Base-by-base conservation (phyloP, 2,329 filamentous ascomycete species). In the Pseudopithomyces chartarum region DNA sequence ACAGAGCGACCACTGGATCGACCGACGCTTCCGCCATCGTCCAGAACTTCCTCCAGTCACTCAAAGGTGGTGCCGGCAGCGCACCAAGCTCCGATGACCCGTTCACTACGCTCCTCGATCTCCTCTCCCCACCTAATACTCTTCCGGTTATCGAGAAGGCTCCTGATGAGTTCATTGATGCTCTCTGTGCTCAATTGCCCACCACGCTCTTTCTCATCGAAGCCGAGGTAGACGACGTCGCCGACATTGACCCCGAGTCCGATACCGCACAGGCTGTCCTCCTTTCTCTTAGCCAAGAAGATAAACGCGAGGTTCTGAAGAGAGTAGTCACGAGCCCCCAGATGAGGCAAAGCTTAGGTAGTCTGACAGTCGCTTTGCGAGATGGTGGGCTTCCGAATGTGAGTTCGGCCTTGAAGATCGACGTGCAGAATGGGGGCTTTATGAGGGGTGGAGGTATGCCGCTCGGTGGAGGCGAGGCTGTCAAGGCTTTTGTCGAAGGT, bases 381-480 rank as follows among this genome's bases (percentile, higher is more conserved):
- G 94, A 98, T 66, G 95, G 95, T 12, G 95, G 94, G 0, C 78
- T 99, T 55, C 93, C 94, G 4, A 96, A 88, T 66, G 90, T 99
- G 61, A 90, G 92, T 6, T 92, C 96, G 67, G 94, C 93, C 3
- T 80, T 99, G 38, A 85, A 87, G 6, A 85, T 98, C 56, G 86
- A 87, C 64, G 86, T 99, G 19, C 85, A 89, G 69, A 92, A 97
- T 71, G 90, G 90, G n/a, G 94, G 94, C 3, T 90, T 90, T 61
- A 84, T 96, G 69, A 84, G 84, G 59, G 87, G 90, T 54, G 89
- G 91, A 6, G 89, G 86, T 49, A 88, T 97, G 80, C 93, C 94
- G 2, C 77, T 97, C 44, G 94, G 93, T 42, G 93, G 93, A 51
- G 91, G 90, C 6, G 89, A 95, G 66, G 94, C 94, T 12, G 88